Conservation (phyloP, 768 basidiomycete genomes). For the Pleurotus giganteus region DNA sequence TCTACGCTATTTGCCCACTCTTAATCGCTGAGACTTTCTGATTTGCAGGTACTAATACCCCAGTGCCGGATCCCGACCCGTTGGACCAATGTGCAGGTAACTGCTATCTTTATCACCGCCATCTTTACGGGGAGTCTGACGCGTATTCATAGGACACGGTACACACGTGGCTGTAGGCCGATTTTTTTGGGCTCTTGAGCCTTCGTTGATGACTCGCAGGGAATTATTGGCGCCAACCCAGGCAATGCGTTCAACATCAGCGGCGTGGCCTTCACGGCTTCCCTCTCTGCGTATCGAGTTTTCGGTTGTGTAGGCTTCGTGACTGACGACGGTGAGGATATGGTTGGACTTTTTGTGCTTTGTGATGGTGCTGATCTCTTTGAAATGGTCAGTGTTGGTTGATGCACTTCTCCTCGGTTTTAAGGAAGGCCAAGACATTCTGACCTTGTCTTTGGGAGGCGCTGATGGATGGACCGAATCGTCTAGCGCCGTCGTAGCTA, state of each 20-base stretch:
- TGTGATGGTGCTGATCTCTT: background rate
- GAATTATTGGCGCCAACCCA: constrained; percentile 62
- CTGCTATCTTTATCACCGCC: constrained; percentile 8
- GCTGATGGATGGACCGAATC: constrained; percentile 63
- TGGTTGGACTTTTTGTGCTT: background rate
- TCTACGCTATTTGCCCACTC: background rate
- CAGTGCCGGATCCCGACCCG: constrained; percentile 50
- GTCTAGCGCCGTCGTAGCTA: constrained; percentile 52
- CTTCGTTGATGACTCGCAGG: constrained; percentile 25
- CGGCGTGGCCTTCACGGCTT: constrained; percentile 65
- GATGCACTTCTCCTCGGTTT: constrained; percentile 51
- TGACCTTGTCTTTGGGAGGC: constrained; percentile 67
- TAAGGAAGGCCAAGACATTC: constrained; percentile 55
- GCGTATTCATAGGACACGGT: constrained; percentile 36
- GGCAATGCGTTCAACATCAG: constrained; percentile 63
- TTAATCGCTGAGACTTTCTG: background rate
- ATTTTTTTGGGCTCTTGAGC: constrained; percentile 16
- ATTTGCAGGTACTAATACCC: constrained; percentile 39
- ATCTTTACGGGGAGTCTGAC: background rate
- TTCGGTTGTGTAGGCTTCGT: constrained; percentile 58
- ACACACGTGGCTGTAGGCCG: constrained; percentile 53
- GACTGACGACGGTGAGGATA: constrained; percentile 47
- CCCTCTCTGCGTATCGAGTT: constrained; percentile 52
- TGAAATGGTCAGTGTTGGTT: constrained; percentile 28
- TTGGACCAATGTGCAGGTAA: constrained; percentile 48